Base-by-base conservation (phyloP, 208 protist genomes). In the Porcisia hertigi region DNA sequence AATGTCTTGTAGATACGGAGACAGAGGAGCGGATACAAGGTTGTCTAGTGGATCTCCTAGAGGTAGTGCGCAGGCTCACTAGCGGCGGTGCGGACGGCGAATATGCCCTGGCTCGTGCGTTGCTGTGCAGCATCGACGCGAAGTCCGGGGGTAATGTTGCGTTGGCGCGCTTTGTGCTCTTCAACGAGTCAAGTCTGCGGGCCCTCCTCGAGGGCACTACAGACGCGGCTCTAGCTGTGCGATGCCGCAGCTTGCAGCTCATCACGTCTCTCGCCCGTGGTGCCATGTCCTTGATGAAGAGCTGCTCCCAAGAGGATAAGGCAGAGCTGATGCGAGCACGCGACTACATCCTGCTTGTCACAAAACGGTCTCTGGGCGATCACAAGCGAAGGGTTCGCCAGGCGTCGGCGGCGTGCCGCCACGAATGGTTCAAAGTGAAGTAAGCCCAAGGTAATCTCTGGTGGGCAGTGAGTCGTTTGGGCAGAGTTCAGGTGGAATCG, bases 351-450 rank as follows among this genome's bases (percentile, higher is more conserved):
- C 71, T 94, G 5, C n/a, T 60, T 23, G 47, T 64, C 23, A 76
- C 84, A 18, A 80, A 89, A 70, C 65, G 5, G 23, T 69, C 79
- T n/a, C 71, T 95, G 8, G 73, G 71, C 18, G 88, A 95, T 73
- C 79, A 81, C 57, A 95, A 95, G 77, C 76, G 91, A 11, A 70
- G 82, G 39, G 88, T 92, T 25, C 91, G 91, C 41, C 83, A 82
- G 52, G 87, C 86, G 30, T 83, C 91, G 9, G 86, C 76, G 25
- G 71, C 85, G 12, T 95, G 91, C 74, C 58, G 78, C n/a, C 83
- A 91, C 59, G 76, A 83, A 64, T 94, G 90, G 90, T 83, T 73
- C 77, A 90, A 90, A 69, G 73, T 94, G 60, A 83, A 76, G 47
- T 85, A 72, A 73, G 9, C 3, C 12, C 14, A 36, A n/a, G 12